Percentiles rank a stretch among this genome's conserved stretches.
Conservation (phyloP, 2,329 filamentous ascomycete species). For the Neofusicoccum umdonicola region DNA sequence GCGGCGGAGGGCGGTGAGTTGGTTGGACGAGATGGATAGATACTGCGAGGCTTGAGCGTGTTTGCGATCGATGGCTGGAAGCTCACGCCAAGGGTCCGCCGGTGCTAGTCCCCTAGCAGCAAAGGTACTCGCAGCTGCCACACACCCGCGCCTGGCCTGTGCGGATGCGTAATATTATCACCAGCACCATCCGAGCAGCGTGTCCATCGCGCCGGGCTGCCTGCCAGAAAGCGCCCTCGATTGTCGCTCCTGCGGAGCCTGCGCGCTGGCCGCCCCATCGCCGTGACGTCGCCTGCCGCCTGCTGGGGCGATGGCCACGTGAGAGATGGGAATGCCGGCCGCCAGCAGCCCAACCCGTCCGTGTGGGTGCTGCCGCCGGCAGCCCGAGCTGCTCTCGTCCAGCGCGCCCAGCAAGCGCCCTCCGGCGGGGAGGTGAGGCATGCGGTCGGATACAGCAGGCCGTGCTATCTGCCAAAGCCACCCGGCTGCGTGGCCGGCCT, state of each 20-base stretch:
- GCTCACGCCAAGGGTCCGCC: constrained; percentile 8
- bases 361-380: background rate
- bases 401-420: too few species aligned
- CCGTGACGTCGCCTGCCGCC: constrained; percentile 7
- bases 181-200: background rate
- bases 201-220: background rate
- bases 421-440: too few species aligned
- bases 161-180: constrained; percentile 11
- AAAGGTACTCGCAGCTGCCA: constrained; percentile 3
- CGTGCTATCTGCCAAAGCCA: too few species aligned
- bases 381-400: too few species aligned
- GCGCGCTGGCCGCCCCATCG: constrained; percentile 4
- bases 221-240: constrained; percentile 2
- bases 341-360: background rate
- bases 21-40: constrained; percentile 17
- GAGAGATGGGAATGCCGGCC: background rate
- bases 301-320: background rate
- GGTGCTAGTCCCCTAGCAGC: background rate
- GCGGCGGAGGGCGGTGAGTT: constrained; percentile 18
- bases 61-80: constrained; percentile 18
- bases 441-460: too few species aligned
- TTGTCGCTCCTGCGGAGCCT: constrained; percentile 4
- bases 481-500: too few species aligned
- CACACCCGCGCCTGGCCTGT: background rate
- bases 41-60: constrained; percentile 17